These are phyloP conservation scores for Botrytis pseudocinerea DNA, from an alignment of 2,329 filamentous ascomycete genomes.

Conservation along the genomic window DNA sequence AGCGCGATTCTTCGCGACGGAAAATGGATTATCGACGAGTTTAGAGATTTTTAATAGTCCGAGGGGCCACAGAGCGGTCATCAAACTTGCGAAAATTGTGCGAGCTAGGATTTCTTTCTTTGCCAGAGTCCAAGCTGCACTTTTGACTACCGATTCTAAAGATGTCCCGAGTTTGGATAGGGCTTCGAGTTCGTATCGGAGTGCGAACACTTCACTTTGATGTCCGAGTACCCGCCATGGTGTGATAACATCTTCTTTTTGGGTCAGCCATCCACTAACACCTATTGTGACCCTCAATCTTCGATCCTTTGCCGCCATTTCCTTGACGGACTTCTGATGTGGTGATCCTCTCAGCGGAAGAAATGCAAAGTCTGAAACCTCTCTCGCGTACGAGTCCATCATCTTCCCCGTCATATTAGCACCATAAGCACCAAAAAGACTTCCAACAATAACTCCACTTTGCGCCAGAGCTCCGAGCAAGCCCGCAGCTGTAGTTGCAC, in stretches of 20 bases:
- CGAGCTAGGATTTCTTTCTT: slow-evolving; percentile 64
- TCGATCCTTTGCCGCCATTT: slow-evolving; percentile 54
- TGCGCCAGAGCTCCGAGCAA: slow-evolving; percentile 80
- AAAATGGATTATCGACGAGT: slow-evolving; percentile 80
- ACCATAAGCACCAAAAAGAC: slow-evolving; percentile 89
- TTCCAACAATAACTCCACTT: slow-evolving; percentile 76
- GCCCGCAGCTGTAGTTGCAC: slow-evolving; percentile 70
- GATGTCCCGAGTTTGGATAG: slow-evolving; percentile 76
- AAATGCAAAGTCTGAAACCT: slow-evolving; percentile 87
- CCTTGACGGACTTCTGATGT: slow-evolving; percentile 44
- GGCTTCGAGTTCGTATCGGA: slow-evolving; percentile 80
- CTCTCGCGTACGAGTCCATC: slow-evolving; percentile 83
- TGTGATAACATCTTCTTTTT: slow-evolving; percentile 68
- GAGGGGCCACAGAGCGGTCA: slow-evolving; percentile 70
- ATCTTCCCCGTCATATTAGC: slow-evolving; percentile 79
- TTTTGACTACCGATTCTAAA: slow-evolving; percentile 75
- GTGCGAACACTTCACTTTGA: slow-evolving; percentile 75
- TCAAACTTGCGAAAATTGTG: slow-evolving; percentile 64
- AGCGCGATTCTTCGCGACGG: slow-evolving; percentile 70
- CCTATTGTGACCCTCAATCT: slow-evolving; percentile 80
- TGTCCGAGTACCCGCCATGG: slow-evolving; percentile 78
- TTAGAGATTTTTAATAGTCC: slow-evolving; percentile 65
- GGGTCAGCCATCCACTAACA: slow-evolving; percentile 77
- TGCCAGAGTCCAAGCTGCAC: slow-evolving; percentile 76
- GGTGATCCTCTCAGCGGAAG: slow-evolving; percentile 64